Conservation (phyloP, 2,329 filamentous ascomycete genomes). For the Cytospora piceicola region DNA sequence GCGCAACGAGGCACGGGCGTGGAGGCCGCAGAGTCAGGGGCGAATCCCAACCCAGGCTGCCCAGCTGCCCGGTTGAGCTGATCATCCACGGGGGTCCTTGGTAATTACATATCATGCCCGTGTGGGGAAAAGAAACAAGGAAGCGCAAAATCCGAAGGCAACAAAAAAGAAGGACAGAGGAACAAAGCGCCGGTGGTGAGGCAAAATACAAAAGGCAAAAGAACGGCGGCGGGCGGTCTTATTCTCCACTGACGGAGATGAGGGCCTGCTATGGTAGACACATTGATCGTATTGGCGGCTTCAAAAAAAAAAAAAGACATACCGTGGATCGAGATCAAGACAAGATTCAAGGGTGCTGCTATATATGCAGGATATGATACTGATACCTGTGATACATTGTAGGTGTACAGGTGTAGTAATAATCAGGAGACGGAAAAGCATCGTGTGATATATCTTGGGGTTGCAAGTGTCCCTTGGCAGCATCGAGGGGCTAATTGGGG, state of each 20-base stretch:
- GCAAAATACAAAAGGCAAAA: conserved; percentile 7
- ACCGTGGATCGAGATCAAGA: conserved; percentile 9
- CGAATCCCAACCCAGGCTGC: conserved; percentile 6
- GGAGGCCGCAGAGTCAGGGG: conserved; percentile 21
- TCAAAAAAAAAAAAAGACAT: conserved; percentile 17
- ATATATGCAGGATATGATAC: background rate
- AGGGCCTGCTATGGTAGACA: conserved; percentile 24
- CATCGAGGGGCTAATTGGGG: background rate
- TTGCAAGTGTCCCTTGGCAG: background rate
- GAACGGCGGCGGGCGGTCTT: background rate
- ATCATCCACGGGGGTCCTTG: background rate
- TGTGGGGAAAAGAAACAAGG: background rate
- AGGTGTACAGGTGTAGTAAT: background rate
- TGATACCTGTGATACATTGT: background rate
- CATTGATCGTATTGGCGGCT: conserved; percentile 22
- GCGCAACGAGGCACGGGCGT: conserved; percentile 2
- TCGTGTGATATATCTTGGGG: background rate
- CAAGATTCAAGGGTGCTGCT: background rate
- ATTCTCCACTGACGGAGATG: conserved; percentile 29
- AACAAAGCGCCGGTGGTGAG: background rate
- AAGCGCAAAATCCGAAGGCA: conserved; percentile 4
- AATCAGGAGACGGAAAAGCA: background rate
- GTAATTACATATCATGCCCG: background rate
- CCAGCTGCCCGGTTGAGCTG: conserved; percentile 5
- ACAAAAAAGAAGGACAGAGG: no score